Evolutionary conservation across 2,329 filamentous ascomycete genomes (phyloP).

Genomic region (Cadophora sp.): DNA sequence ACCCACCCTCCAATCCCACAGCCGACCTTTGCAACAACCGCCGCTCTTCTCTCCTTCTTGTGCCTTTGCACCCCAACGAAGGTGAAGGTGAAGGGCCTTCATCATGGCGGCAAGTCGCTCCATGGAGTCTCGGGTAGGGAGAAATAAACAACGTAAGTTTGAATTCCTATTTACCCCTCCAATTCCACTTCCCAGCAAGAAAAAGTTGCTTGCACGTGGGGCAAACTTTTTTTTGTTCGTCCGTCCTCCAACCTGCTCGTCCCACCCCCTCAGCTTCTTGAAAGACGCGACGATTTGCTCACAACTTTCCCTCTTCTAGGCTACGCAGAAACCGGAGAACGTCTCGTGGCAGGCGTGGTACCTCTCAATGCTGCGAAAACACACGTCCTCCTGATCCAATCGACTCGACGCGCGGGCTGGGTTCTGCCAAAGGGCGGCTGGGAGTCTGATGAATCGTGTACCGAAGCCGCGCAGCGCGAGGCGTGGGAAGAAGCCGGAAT

Average conservation of each 20-base stretch:
- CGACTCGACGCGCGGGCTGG: conserved; percentile 89
- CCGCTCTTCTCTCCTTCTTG: conserved; percentile 20
- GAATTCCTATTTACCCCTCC: conserved; percentile 19
- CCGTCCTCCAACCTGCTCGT: not conserved
- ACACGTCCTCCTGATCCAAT: conserved; percentile 92
- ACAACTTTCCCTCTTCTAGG: conserved; percentile 60
- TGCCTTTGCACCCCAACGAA: conserved; percentile 29
- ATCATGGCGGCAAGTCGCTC: conserved; percentile 53
- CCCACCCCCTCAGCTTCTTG: not conserved
- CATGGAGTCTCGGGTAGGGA: conserved; percentile 78
- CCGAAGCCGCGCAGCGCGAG: conserved; percentile 85
- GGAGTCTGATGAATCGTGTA: conserved; percentile 91
- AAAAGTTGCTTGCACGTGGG: conserved; percentile 29
- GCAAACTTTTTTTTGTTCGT: conserved; percentile 32
- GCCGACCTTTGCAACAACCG: conserved; percentile 35
- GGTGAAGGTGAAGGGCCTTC: conserved; percentile 39
- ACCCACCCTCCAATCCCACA: conserved; percentile 26
- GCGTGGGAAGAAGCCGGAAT: conserved; percentile 99
- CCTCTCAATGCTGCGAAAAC: conserved; percentile 86
- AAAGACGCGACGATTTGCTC: conserved; percentile 38
- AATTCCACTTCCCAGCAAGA: conserved; percentile 16
- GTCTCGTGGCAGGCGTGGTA: conserved; percentile 93
- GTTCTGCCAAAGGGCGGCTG: conserved; percentile 97
- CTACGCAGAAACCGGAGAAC: conserved; percentile 90
- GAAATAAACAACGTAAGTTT: conserved; percentile 83